phyloP scores from a whole-genome alignment of 345 rosid genomes.

The Garcia nutans region DNA sequence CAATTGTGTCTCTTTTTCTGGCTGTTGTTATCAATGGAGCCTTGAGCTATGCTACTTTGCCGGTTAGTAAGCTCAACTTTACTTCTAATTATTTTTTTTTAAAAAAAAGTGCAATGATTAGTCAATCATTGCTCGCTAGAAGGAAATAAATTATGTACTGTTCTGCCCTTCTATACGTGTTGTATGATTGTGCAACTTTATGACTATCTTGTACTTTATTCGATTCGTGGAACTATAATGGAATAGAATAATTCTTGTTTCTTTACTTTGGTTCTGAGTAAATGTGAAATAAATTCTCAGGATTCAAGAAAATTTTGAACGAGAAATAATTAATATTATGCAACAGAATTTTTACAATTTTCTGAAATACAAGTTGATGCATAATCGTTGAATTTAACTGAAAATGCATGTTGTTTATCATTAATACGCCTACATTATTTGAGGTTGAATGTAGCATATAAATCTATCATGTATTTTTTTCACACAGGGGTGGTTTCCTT shows the following conservation, averaged over 20 bases:
- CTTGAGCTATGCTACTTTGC: conserved; percentile 63
- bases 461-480: not conserved
- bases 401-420: not conserved
- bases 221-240: no score
- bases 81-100: not conserved
- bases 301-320: no score
- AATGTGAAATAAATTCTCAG: no score
- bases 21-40: conserved; percentile 45
- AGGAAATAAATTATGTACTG: no score
- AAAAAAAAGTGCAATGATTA: no score
- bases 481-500: conserved; percentile 73
- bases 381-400: not conserved
- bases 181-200: not conserved
- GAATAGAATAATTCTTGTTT: no score
- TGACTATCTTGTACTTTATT: no score
- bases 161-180: not conserved
- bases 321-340: no score
- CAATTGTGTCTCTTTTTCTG: conserved; percentile 47
- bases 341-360: no score
- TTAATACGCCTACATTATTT: not conserved
- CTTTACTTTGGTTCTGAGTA: no score
- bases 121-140: no score
- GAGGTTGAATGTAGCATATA: not conserved
- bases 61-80: conserved; percentile 37
- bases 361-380: no score